Conservation (phyloP, 768 basidiomycete genomes). For the Mycena vulgaris region DNA sequence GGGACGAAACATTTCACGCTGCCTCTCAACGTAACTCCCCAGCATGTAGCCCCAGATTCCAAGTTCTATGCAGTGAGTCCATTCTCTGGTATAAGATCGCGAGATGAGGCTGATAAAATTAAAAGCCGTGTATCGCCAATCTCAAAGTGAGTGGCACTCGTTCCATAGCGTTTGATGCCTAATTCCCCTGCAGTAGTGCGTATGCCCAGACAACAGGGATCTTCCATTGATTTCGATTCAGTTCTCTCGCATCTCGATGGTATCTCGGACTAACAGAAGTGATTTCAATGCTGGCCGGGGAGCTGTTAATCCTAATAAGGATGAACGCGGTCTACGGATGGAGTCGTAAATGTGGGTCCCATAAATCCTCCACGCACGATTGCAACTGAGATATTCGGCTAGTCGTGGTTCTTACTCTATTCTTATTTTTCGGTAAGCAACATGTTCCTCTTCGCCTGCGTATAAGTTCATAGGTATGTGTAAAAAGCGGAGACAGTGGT, state of each 20-base stretch:
- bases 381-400: not conserved
- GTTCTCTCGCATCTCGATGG: constrained; percentile 15
- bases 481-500: constrained; percentile 17
- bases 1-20: constrained; percentile 26
- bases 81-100: not conserved
- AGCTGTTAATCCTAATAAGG: too few relatives aligned
- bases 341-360: constrained; percentile 12
- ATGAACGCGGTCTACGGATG: constrained; percentile 31
- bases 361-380: not conserved
- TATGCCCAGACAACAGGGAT: too few relatives aligned
- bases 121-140: constrained; percentile 18
- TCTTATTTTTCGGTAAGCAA: constrained; percentile 16
- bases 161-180: not conserved
- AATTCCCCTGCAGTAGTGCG: constrained; percentile 9
- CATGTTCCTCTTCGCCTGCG: not conserved
- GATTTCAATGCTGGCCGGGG: constrained; percentile 17
- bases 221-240: not conserved
- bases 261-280: constrained; percentile 24
- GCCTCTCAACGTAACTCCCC: not conserved
- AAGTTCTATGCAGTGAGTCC: constrained; percentile 2
- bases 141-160: constrained; percentile 4
- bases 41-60: not conserved
- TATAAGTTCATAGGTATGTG: too few relatives aligned
- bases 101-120: not conserved
- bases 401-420: constrained; percentile 17